A percentile compares a stretch with the other conserved stretches of the same genome.
Evolutionary conservation across 208 protist species (phyloP).

Genomic region (Wallacemonas rigidus): DNA sequence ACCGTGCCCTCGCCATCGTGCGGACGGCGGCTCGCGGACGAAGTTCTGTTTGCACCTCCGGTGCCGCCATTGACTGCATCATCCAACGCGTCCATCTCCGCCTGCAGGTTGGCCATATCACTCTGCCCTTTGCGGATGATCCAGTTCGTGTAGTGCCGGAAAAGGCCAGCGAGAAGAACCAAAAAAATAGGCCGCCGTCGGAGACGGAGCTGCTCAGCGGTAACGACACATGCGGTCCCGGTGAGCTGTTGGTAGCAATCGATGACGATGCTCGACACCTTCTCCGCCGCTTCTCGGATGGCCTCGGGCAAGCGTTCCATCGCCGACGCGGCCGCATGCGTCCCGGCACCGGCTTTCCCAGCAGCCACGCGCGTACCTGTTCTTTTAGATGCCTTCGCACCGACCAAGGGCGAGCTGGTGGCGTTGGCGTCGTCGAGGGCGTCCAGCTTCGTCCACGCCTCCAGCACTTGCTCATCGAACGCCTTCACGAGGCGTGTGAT

Average conservation of each 20-base stretch:
- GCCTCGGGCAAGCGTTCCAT: conserved; percentile 22
- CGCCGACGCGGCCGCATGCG: conserved; percentile 6
- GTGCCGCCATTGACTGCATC: not conserved
- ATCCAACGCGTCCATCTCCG: conserved; percentile 1
- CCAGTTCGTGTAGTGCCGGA: conserved; percentile 81
- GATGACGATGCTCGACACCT: conserved; percentile 49
- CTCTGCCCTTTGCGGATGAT: conserved; percentile 42
- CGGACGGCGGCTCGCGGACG: no score
- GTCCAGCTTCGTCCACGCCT: conserved; percentile 18
- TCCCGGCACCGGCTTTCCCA: not conserved
- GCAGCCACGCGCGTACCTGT: not conserved
- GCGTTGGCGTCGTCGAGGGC: conserved; percentile 11
- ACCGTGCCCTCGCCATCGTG: not conserved
- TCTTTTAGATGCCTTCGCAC: not conserved
- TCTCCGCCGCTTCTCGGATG: conserved; percentile 21
- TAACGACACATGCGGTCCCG: conserved; percentile 45
- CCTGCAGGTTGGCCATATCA: conserved; percentile 22
- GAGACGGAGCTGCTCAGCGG: conserved; percentile 50
- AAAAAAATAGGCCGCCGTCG: conserved; percentile 53
- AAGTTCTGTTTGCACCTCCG: not conserved
- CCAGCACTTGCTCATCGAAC: conserved; percentile 33
- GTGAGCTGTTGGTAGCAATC: conserved; percentile 73
- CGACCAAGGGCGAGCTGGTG: not conserved
- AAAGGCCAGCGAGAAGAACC: conserved; percentile 63
- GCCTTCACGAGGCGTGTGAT: conserved; percentile 53